These are phyloP conservation scores for Talaromyces marneffei DNA, from an alignment of 2,329 filamentous ascomycete species.

Conservation along the genomic window DNA sequence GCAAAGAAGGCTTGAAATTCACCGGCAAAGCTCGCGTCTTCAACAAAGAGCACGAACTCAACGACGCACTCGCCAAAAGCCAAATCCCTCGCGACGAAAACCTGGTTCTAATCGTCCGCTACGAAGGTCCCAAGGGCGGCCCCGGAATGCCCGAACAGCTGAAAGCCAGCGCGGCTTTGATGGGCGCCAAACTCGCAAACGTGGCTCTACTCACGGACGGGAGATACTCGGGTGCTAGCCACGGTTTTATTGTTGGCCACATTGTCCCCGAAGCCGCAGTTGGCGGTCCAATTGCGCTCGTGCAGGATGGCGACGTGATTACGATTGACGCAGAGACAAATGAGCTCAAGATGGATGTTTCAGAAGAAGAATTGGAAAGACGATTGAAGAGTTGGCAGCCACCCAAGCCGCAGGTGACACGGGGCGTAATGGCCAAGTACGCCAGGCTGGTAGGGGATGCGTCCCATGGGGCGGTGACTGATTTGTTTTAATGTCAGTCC, in stretches of 20 bases:
- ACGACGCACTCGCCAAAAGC: slow-evolving; percentile 65
- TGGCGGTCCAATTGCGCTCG: slow-evolving; percentile 81
- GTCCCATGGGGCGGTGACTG: slow-evolving; percentile 84
- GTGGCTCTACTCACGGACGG: slow-evolving; percentile 90
- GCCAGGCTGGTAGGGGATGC: slow-evolving; percentile 82
- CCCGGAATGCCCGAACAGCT: slow-evolving; percentile 96
- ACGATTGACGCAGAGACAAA: slow-evolving; percentile 82
- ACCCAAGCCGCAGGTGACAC: slow-evolving; percentile 66
- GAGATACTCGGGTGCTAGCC: slow-evolving; percentile 77
- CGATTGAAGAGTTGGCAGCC: slow-evolving; percentile 63
- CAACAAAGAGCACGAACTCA: slow-evolving; percentile 75
- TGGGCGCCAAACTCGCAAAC: slow-evolving; percentile 83
- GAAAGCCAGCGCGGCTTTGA: slow-evolving; percentile 79
- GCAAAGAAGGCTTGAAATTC: slow-evolving; percentile 83
- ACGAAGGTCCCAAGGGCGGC: slow-evolving; percentile 88
- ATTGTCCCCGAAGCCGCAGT: slow-evolving; percentile 85
- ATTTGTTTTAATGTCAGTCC: slow-evolving; percentile 35
- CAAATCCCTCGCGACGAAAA: slow-evolving; percentile 70
- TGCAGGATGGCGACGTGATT: slow-evolving; percentile 72
- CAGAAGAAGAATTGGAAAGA: slow-evolving; percentile 62
- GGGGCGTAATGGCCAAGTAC: slow-evolving; percentile 87
- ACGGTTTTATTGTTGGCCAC: slow-evolving; percentile 92
- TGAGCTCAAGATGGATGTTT: slow-evolving; percentile 63
- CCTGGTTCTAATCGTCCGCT: slow-evolving; percentile 82
- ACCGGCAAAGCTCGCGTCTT: slow-evolving; percentile 77